Evolutionary conservation across 345 rosid genomes (phyloP).

Genomic region (Acer yangbiense): DNA sequence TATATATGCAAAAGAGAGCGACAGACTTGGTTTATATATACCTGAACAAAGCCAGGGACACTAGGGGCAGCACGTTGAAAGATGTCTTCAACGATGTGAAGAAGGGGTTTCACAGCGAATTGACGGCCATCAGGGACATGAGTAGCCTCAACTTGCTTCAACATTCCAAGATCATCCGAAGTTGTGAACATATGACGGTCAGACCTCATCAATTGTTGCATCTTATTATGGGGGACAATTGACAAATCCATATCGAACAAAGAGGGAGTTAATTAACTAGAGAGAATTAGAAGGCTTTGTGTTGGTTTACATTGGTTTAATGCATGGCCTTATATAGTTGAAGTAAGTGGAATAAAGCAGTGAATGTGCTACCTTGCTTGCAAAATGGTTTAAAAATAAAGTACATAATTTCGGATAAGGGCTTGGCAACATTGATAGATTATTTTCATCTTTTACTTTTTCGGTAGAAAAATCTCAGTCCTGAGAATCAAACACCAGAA

Average conservation of each 20-base stretch:
- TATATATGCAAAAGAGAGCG: background rate
- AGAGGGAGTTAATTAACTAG: too few relatives aligned
- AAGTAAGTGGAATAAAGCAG: conserved; percentile 18
- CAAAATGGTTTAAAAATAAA: conserved; percentile 27
- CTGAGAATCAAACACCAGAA: background rate
- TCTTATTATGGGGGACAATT: background rate
- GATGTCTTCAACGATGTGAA: conserved; percentile 50
- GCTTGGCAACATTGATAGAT: background rate
- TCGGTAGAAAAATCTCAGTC: background rate
- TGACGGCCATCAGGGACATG: conserved; percentile 60
- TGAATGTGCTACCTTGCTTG: conserved; percentile 52
- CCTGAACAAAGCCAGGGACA: background rate
- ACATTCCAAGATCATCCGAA: conserved; percentile 54
- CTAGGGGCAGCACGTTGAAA: conserved; percentile 38
- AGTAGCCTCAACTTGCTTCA: conserved; percentile 60
- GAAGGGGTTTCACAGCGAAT: conserved; percentile 42
- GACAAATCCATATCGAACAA: conserved; percentile 13
- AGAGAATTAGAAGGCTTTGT: too few relatives aligned
- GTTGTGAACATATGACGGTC: conserved; percentile 40
- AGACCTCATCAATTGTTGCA: background rate
- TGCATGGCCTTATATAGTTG: conserved; percentile 22
- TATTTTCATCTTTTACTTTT: background rate
- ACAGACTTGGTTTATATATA: background rate
- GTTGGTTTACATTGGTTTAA: background rate
- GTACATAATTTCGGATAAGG: conserved; percentile 25